These are phyloP conservation scores for Myriosclerotinia duriaeana DNA, from an alignment of 2,329 filamentous ascomycete genomes.

Conservation along the genomic window DNA sequence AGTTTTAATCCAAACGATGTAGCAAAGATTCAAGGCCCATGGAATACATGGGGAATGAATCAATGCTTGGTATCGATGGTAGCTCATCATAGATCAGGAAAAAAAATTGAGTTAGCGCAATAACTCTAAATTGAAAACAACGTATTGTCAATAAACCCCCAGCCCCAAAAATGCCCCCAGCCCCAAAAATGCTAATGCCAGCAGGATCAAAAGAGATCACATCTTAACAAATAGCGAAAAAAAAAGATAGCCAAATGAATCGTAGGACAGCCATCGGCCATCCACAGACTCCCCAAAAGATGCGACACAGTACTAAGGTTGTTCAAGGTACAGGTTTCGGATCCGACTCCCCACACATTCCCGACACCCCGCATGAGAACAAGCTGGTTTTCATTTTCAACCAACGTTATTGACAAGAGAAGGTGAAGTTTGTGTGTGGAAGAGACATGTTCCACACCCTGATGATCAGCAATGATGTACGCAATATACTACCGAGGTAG, in stretches of 20 bases:
- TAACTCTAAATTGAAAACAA: not conserved
- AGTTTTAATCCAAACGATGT: too few relatives aligned
- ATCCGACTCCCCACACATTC: not conserved
- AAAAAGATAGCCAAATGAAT: not conserved
- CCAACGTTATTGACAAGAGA: not conserved
- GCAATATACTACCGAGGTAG: too few relatives aligned
- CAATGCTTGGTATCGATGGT: too few relatives aligned
- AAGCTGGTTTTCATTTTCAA: not conserved
- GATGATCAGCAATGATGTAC: too few relatives aligned
- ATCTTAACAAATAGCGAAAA: too few relatives aligned
- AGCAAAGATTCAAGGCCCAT: too few relatives aligned
- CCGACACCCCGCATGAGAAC: not conserved
- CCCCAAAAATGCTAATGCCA: not conserved
- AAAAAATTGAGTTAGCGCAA: not conserved
- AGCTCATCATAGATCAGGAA: not conserved
- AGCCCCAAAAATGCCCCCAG: not conserved
- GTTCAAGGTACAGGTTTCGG: not conserved
- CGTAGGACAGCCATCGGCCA: not conserved
- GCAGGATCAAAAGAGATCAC: not conserved
- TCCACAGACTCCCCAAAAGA: not conserved
- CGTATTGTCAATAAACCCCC: not conserved
- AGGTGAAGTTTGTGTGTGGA: not conserved
- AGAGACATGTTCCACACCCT: too few relatives aligned
- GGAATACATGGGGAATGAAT: too few relatives aligned
- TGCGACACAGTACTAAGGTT: not conserved